Evolutionary conservation across 1,284 basidiomycete genomes (phyloP), one percentile per base, ranked within the genome.

Genomic region (Marasmius oreades): DNA sequence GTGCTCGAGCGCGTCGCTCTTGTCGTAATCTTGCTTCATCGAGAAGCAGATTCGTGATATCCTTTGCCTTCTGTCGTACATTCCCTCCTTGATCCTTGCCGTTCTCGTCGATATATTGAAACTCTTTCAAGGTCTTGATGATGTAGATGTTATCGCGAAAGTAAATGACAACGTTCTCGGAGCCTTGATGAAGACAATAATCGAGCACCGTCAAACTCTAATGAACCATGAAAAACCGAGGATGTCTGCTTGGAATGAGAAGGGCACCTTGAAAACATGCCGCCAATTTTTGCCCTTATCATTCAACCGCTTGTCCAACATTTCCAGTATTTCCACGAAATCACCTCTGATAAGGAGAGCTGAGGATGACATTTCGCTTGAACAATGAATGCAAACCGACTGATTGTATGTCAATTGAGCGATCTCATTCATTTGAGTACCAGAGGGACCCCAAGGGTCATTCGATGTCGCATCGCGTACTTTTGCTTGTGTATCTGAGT

Each of bases 281-380:
- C 96, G 82, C 97, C 97, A 99, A 69, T 99, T 98, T 85, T 99
- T 99, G 42, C 97, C 97, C 78, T 98, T 99, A 78, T 99, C 97
- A 67, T 99, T 99, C 64, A 99, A 76, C 52, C 97, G 86, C 76
- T 99, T 99, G 75, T 99, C 97, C 59, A 99, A 80, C 93, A 98
- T 98, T 78, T 99, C 97, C 95, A 99, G 98, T 68, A 99, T 95
- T 75, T 99, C 97, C 31, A 99, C 93, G 73, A 99, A 99, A 70
- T 99, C 95, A 63, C 88, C 53, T 62, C 11, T 62, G 55, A 28
- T 20, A 10, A 33, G 55, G 24, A 46, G 55, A 55, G 43, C 51
- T 37, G 34, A 44, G 46, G 36, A 48, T n/a, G 39, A 42, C 39
- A 42, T 16, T 42, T 42, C n/a, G 39, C 39, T 42, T 42, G 39